Evolutionary conservation across 106 monocot species (phyloP).

Genomic region (Cymbidium sinense): DNA sequence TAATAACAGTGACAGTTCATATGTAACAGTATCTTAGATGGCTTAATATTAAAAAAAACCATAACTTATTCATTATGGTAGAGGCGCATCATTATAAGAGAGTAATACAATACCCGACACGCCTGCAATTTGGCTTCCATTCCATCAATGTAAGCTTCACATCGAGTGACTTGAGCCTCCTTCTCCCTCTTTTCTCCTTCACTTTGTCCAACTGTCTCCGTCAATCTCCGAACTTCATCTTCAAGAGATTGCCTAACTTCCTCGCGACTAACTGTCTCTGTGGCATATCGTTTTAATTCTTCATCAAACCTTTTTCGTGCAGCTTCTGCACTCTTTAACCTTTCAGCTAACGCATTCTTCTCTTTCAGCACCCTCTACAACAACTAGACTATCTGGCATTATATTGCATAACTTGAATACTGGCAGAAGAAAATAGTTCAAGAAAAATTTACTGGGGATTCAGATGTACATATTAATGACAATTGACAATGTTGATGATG

Average conservation of each 20-base stretch:
- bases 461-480: background rate
- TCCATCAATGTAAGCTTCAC: slow-evolving; percentile 88
- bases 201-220: slow-evolving; percentile 74
- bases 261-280: slow-evolving; percentile 62
- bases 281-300: slow-evolving; percentile 78
- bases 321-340: slow-evolving; percentile 74
- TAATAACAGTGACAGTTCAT: background rate
- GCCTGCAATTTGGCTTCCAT: slow-evolving; percentile 80
- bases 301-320: slow-evolving; percentile 81
- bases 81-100: too few species aligned
- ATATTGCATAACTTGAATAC: background rate
- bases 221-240: slow-evolving; percentile 69
- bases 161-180: slow-evolving; percentile 80
- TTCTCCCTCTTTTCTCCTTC: slow-evolving; percentile 93
- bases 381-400: background rate
- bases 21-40: background rate
- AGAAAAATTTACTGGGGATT: background rate
- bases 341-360: slow-evolving; percentile 79
- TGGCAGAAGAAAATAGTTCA: background rate
- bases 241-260: slow-evolving; percentile 74
- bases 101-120: slow-evolving; percentile 47
- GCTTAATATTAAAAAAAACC: background rate
- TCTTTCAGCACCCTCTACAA: slow-evolving; percentile 76
- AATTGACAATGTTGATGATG: background rate
- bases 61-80: too few species aligned